Conservation (phyloP, 2,329 filamentous ascomycete genomes). For the Akanthomyces lecanii region DNA sequence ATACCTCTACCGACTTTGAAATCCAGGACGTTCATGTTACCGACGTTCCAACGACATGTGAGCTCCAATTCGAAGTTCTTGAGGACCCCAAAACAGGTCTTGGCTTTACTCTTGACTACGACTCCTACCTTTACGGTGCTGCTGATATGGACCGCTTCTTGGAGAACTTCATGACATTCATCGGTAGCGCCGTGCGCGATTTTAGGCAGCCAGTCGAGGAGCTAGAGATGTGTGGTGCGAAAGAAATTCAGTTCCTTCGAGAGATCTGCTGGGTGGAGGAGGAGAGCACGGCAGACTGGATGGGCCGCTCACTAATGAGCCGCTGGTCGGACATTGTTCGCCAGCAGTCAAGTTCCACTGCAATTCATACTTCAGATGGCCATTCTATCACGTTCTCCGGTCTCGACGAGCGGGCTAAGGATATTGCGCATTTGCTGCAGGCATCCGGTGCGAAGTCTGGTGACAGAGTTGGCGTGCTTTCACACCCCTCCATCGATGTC, state of each 20-base stretch:
- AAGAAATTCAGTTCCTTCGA: constrained; percentile 1
- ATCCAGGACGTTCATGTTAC: constrained; percentile 2
- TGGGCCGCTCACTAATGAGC: neutral
- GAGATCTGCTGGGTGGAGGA: constrained; percentile 6
- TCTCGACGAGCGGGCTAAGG: neutral
- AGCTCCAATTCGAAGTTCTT: constrained; percentile 8
- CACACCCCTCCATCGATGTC: constrained; percentile 6
- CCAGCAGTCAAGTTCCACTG: neutral
- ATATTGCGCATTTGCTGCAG: neutral
- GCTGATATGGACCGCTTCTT: constrained; percentile 3
- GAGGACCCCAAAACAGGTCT: constrained; percentile 8
- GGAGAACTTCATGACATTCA: constrained; percentile 9
- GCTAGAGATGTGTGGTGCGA: constrained; percentile 1
- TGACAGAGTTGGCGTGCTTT: neutral
- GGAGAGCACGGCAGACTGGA: neutral
- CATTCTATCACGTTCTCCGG: neutral
- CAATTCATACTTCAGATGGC: neutral
- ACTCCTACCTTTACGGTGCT: neutral
- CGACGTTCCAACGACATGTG: constrained; percentile 3
- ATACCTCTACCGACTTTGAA: neutral
- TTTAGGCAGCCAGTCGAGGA: constrained; percentile 4
- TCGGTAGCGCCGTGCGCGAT: constrained; percentile 1
- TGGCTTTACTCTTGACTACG: constrained; percentile 5
- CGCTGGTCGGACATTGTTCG: constrained; percentile 1
- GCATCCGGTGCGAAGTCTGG: neutral